Conservation (phyloP, 305 asterid species). For the Andrographis paniculata region DNA sequence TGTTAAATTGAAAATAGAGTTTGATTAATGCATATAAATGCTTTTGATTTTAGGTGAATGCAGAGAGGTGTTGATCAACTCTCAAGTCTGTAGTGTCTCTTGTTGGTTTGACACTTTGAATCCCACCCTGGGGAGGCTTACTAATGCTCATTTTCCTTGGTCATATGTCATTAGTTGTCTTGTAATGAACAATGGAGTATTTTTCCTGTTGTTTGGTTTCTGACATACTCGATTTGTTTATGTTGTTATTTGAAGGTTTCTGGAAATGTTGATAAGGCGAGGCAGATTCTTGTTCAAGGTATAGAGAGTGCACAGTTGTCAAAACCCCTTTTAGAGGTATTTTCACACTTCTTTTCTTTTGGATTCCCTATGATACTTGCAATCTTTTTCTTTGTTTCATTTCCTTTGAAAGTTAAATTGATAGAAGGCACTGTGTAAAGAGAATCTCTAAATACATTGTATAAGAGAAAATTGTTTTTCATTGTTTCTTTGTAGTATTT, state of each 20-base stretch:
- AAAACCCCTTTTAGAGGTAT: constrained; percentile 89
- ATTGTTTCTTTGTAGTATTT: too few species aligned
- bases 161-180: neutral
- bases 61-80: neutral
- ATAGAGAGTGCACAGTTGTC: constrained; percentile 70
- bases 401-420: too few species aligned
- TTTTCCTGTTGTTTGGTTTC: too few species aligned
- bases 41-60: neutral
- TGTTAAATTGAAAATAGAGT: neutral
- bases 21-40: neutral
- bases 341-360: constrained; percentile 14
- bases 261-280: constrained; percentile 84
- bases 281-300: constrained; percentile 84
- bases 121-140: neutral
- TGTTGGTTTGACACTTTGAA: neutral
- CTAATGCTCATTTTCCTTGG: neutral
- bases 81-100: neutral
- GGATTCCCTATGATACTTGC: neutral
- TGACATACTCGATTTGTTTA: too few species aligned
- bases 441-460: too few species aligned
- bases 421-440: neutral
- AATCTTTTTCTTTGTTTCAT: constrained; percentile 3
- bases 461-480: too few species aligned
- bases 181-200: too few species aligned
- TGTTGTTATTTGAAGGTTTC: constrained; percentile 44